Base-by-base conservation (phyloP, 768 basidiomycete species). In the Leccinum disarticulatum region DNA sequence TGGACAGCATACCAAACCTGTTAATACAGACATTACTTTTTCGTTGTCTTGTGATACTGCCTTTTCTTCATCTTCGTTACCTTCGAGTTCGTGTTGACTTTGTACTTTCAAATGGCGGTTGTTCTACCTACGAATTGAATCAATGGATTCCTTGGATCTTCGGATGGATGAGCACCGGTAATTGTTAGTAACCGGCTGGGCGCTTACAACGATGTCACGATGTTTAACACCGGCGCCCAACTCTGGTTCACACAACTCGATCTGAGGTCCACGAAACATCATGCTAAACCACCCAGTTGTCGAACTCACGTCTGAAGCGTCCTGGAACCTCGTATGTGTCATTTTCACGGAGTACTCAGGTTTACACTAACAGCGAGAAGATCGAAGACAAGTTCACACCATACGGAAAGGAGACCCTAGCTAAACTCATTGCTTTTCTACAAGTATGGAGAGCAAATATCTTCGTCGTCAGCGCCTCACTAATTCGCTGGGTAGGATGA, bases 301-400 rank as follows among this genome's bases (percentile, higher is more conserved):
- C 61, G 83, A 88, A 58, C 84, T 89, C 66, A 94, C 90, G 27
- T 93, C 91, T 1, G 81, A 88, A 66, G 85, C 90, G 33, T 90
- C 92, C 65, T 95, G 93, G 93, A 87, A 90, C 50, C 82, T 95
- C 81, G 93, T 93, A 61, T 31, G 82, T 76, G 41, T 56, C 10
- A 51, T 31, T 17, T 25, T 33, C 46, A 14, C 30, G 11, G 3
- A 50, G 47, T 15, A 17, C 25, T 14, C 43, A 46, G 28, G 52
- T 27, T 19, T 49, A 52, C 28, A 25, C 60, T 68, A 19, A 67
- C 57, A 41, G 2, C 58, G 33, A 14, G 25, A 55, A 93, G 91
- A 77, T 95, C 60, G 91, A 96, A 77, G 88, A 92, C 81, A 95
- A 93, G 77, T 92, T 98, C 82, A 92, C 93, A 6, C 84, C 88